Evolutionary conservation across 176 grass and related monocot species (phyloP), one percentile per base, ranked within the genome.

Genomic region (Panicum miliaceum): DNA sequence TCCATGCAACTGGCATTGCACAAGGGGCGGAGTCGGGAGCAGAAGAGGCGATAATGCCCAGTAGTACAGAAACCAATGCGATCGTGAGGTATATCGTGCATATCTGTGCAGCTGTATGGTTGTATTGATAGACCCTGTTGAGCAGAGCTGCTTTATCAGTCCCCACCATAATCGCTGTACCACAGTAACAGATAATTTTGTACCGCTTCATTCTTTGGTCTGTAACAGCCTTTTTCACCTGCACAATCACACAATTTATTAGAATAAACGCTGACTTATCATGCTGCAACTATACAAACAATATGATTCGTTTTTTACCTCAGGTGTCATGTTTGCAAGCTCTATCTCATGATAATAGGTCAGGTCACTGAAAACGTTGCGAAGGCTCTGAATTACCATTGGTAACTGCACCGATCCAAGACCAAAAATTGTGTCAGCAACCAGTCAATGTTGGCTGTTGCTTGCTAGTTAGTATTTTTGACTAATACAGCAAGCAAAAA

Each of bases 31-130:
- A 7, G 0, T 75, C 2, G 0, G 72, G 72, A 0, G 54, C 54
- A 0, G 29, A 75, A 3, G 72, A 20, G 0, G 48, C 72, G 2
- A 35, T 75, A 0, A 36, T 1, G 0, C 72, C 72, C 0, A 75
- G 5, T 5, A 75, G 1, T 18, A 75, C 37, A 0, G 18, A 75
- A 0, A 75, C 18, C 0, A 75, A 0, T 1, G 50, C 26, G 0
- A 54, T 0, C 0, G 50, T 75, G 5, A 75, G 32, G 0, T 54
- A 75, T 0, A 54, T 1, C 0, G 0, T 22, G 0, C 72, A 75
- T 0, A 54, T 0, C 0, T 36, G 51, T 0, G 48, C 29, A 7
- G 16, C 10, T 2, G 11, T 35, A 7, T n/a, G 29, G 4, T 34
- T 36, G 10, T 37, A 36, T 2, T 37, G 29, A 12, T 54, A 18